Conservation (phyloP, 2,329 filamentous ascomycete species). For the Domatiomyces catenatus region DNA sequence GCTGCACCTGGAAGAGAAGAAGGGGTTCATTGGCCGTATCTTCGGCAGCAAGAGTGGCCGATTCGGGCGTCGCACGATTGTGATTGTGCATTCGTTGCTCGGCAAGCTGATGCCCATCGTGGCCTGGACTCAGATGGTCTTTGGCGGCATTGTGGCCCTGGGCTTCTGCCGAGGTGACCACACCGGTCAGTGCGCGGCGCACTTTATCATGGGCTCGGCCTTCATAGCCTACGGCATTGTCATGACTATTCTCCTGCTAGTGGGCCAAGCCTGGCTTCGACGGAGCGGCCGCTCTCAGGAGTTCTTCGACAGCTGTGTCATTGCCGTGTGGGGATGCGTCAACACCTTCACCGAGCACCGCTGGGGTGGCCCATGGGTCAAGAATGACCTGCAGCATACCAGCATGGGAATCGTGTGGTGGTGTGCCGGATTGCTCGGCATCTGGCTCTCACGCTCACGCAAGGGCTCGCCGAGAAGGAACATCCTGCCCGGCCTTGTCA, state of each 20-base stretch:
- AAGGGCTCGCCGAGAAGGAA: slow-evolving; percentile 81
- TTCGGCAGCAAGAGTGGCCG: slow-evolving; percentile 15
- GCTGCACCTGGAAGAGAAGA: slow-evolving; percentile 60
- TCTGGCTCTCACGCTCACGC: slow-evolving; percentile 78
- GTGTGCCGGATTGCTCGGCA: slow-evolving; percentile 75
- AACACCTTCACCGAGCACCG: slow-evolving; percentile 97
- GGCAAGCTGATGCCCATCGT: slow-evolving; percentile 78
- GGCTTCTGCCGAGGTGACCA: slow-evolving; percentile 91
- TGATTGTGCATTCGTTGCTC: slow-evolving; percentile 60
- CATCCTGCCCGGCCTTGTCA: slow-evolving; percentile 79
- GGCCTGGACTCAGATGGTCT: slow-evolving; percentile 86
- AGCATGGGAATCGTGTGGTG: slow-evolving; percentile 99
- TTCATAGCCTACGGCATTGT: slow-evolving; percentile 90
- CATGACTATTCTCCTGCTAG: slow-evolving; percentile 69
- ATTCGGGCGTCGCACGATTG: slow-evolving; percentile 45
- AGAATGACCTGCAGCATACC: slow-evolving; percentile 92
- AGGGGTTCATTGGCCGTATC: slow-evolving; percentile 62
- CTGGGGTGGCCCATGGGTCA: slow-evolving; percentile 79
- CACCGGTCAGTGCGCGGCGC: slow-evolving; percentile 77
- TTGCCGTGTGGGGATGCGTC: slow-evolving; percentile 88
- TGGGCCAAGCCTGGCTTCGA: slow-evolving; percentile 75
- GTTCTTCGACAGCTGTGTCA: slow-evolving; percentile 86
- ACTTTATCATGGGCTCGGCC: slow-evolving; percentile 97
- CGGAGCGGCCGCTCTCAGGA: slow-evolving; percentile 78
- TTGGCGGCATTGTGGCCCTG: slow-evolving; percentile 80